Conservation (phyloP, 805 yeast genomes). For the Candida takata region DNA sequence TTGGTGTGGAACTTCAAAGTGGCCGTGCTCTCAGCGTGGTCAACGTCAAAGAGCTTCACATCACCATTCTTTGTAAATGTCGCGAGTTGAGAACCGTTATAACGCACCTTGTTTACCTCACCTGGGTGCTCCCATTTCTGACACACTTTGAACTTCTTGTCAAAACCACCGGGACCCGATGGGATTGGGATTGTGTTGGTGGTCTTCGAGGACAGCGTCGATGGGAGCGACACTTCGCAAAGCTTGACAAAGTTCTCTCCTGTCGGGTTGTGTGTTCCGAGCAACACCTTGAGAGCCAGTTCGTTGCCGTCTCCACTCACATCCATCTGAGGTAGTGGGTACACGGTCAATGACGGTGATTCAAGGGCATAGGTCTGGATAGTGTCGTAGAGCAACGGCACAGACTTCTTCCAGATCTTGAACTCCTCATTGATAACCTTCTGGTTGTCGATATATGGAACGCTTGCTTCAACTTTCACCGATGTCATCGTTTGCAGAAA, state of each 20-base stretch:
- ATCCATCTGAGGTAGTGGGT: constrained; percentile 41
- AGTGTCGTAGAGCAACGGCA: constrained; percentile 67
- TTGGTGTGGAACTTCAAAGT: constrained; percentile 47
- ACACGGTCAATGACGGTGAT: constrained; percentile 52
- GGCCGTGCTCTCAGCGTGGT: constrained; percentile 16
- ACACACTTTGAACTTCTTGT: constrained; percentile 31
- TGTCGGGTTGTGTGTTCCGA: constrained; percentile 39
- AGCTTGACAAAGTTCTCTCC: constrained; percentile 39
- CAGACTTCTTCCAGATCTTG: constrained; percentile 77
- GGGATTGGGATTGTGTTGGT: constrained; percentile 22
- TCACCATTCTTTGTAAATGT: constrained; percentile 34
- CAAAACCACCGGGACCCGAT: constrained; percentile 23
- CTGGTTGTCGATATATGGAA: constrained; percentile 47
- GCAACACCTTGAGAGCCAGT: constrained; percentile 32
- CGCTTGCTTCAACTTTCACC: background rate
- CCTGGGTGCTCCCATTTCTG: constrained; percentile 46
- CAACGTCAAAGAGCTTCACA: constrained; percentile 35
- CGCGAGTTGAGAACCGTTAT: constrained; percentile 26
- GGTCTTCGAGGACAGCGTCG: constrained; percentile 36
- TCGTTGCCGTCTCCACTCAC: constrained; percentile 22
- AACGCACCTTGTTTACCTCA: constrained; percentile 57
- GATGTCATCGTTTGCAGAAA: no score
- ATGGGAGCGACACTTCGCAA: constrained; percentile 31
- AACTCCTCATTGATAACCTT: constrained; percentile 70
- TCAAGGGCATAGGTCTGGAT: constrained; percentile 53